These are phyloP conservation scores for Hanseniaspora thailandica DNA, from an alignment of 805 yeast genomes.

Conservation along the genomic window DNA sequence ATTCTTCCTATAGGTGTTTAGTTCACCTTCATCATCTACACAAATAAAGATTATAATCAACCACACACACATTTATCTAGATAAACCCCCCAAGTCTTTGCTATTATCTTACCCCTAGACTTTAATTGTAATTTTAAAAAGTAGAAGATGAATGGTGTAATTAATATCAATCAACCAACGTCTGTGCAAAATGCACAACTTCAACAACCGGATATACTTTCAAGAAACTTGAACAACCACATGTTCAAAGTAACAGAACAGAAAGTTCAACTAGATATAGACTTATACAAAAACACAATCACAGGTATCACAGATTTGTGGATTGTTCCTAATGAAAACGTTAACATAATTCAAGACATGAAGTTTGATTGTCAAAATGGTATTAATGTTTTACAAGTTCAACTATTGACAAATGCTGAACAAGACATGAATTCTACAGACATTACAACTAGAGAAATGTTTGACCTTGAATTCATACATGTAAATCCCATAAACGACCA, in stretches of 20 bases:
- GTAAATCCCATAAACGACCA: constrained; percentile 7
- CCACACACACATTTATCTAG: too few species aligned
- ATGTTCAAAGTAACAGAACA: constrained; percentile 71
- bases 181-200: background rate
- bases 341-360: constrained; percentile 40
- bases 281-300: constrained; percentile 47
- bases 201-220: background rate
- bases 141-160: background rate
- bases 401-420: constrained; percentile 52
- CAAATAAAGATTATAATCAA: too few species aligned
- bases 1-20: too few species aligned
- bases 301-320: constrained; percentile 75
- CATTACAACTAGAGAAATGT: background rate
- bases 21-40: too few species aligned
- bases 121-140: background rate
- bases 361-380: constrained; percentile 58
- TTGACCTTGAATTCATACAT: constrained; percentile 8
- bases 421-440: constrained; percentile 17
- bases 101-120: background rate
- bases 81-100: background rate
- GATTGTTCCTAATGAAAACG: constrained; percentile 50
- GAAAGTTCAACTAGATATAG: constrained; percentile 67
- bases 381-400: constrained; percentile 22
- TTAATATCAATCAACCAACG: background rate
- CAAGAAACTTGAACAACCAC: constrained; percentile 13